phyloP scores from a whole-genome alignment of 169 alveolate genomes.

The Plasmodium knowlesi region DNA sequence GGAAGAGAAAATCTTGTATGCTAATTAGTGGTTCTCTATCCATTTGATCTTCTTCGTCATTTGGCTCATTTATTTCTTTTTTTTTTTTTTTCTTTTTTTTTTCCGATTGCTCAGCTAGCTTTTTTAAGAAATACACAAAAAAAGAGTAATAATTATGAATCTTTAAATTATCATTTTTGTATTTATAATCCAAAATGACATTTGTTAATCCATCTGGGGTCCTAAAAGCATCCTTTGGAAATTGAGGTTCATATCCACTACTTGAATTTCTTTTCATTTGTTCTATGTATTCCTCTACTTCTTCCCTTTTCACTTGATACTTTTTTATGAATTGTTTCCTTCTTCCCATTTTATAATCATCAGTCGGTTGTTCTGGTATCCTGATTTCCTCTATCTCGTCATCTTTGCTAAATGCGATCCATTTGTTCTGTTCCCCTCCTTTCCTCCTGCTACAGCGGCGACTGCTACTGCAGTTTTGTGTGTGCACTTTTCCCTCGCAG shows the following conservation, averaged over 20 bases:
- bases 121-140: constrained; percentile 50
- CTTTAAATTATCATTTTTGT: constrained; percentile 69
- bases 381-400: neutral
- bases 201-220: constrained; percentile 74
- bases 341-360: constrained; percentile 35
- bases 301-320: constrained; percentile 59
- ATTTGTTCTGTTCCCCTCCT: neutral
- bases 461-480: neutral
- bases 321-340: constrained; percentile 46
- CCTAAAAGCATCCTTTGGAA: constrained; percentile 72
- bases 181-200: constrained; percentile 63
- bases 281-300: constrained; percentile 26
- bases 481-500: neutral
- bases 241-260: constrained; percentile 74
- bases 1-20: constrained; percentile 50
- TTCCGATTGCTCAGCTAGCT: constrained; percentile 14
- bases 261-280: constrained; percentile 19
- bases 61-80: neutral
- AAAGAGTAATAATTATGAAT: constrained; percentile 69
- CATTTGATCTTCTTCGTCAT: neutral
- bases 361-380: neutral
- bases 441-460: neutral
- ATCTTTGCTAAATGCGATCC: neutral
- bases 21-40: constrained; percentile 14
- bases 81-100: neutral